Base-by-base conservation (phyloP, 2,329 filamentous ascomycete species). In the Aspergillus sp. region DNA sequence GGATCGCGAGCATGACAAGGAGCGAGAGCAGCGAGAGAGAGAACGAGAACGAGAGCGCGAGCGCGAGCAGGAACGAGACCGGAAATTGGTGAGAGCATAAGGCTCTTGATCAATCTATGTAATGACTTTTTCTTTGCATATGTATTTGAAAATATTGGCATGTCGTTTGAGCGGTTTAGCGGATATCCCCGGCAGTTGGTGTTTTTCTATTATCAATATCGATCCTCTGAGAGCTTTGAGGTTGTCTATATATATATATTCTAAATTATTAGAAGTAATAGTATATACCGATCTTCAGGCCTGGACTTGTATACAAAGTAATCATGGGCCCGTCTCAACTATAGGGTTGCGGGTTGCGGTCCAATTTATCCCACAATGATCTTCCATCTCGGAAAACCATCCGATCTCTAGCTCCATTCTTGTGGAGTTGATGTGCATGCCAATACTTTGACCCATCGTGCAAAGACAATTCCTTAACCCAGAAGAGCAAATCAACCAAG, bases 11-110 rank as follows among this genome's bases (percentile, higher is more conserved):
- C 62, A 59, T n/a, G 64, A 65, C 2, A 48, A 27, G 19, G 51
- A 53, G 58, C 1, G 63, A 4, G 62, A 68, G 7, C 60, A 65
- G 43, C 47, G 70, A 52, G 63, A 72, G 51, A 63, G 60, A 57
- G 57, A 50, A 52, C 27, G n/a, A 11, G 57, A 63, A 21, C 60
- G 58, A 8, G 65, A 61, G 17, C 62, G 60, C 3, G 62, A 53
- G 59, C 1, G 65, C 4, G 62, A 68, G 8, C 63, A 67, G 56
- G 63, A 65, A 33, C 68, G 65, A 40, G 70, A 73, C n/a, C 68
- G 67, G 17, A 68, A 68, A 48, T 43, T 71, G 56, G 62, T 73
- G 55, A 65, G 61, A 60, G 59, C 56, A 50, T 63, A 39, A 64
- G 27, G 59, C 57, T 59, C 48, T 50, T 46, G 58, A 39, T 57